These are phyloP conservation scores for Conoideocrella luteorostrata DNA, from an alignment of 2,329 filamentous ascomycete genomes.

Conservation along the genomic window DNA sequence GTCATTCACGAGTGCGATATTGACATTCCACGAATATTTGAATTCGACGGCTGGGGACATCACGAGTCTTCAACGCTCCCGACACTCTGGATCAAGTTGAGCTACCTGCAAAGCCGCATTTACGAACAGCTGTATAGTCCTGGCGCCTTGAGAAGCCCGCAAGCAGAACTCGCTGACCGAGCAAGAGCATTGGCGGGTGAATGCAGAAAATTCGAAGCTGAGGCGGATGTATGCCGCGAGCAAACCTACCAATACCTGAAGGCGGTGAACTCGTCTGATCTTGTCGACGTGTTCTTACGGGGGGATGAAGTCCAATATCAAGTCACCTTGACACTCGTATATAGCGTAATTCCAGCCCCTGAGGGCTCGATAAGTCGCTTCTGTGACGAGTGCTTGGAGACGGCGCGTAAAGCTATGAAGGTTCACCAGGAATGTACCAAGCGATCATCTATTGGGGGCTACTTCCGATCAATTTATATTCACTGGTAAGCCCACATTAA, in stretches of 20 bases:
- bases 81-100: constrained; percentile 47
- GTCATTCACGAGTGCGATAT: constrained; percentile 56
- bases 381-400: constrained; percentile 41
- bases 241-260: constrained; percentile 30
- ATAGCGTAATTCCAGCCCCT: constrained; percentile 44
- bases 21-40: constrained; percentile 37
- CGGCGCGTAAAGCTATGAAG: constrained; percentile 42
- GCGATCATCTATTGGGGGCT: constrained; percentile 31
- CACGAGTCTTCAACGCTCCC: constrained; percentile 33
- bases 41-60: constrained; percentile 34
- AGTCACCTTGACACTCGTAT: constrained; percentile 44
- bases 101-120: constrained; percentile 50
- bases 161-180: constrained; percentile 32
- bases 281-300: constrained; percentile 38
- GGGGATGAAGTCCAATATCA: constrained; percentile 42
- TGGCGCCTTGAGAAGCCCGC: constrained; percentile 33
- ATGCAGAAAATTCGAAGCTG: constrained; percentile 29
- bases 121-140: constrained; percentile 53
- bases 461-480: constrained; percentile 41
- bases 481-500: constrained; percentile 37
- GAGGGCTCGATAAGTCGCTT: constrained; percentile 37
- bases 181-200: constrained; percentile 33
- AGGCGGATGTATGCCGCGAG: constrained; percentile 28
- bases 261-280: constrained; percentile 30
- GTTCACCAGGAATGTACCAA: constrained; percentile 40